Evolutionary conservation across 2,329 filamentous ascomycete genomes (phyloP), one percentile per base, ranked within the genome.

Genomic region (Hypoxylon sp.): DNA sequence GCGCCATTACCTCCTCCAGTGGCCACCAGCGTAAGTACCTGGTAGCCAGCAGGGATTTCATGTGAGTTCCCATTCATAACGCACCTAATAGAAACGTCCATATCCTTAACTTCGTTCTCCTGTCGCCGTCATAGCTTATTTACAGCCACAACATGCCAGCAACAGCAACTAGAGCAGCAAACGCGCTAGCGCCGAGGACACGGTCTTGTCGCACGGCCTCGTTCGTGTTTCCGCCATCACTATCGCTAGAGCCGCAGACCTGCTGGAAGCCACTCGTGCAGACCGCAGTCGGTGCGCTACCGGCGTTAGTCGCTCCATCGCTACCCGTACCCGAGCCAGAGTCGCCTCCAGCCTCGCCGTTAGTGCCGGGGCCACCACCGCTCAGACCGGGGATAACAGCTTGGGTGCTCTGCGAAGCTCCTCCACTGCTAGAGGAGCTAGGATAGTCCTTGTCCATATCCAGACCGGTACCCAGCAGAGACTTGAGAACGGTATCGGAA

Each of bases 401-500:
- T 25, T 46, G 46, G 2, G 54, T 55, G 31, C 54, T 56, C 21
- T 61, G 57, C 21, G 59, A 50, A n/a, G 61, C 63, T n/a, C n/a
- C n/a, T n/a, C n/a, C n/a, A 9, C 21, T 25, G 51, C 74, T 76
- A 15, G 72, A 23, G 71, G 17, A 38, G 13, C 30, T 50, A 3
- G 67, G 57, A 31, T 62, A 57, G 26, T 66, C 67, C 42, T 65
- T 67, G 48, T 80, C 70, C 81, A 87, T 90, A 67, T 97, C 80
- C 30, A 87, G 79, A 42, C 94, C 94, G 1, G 89, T 90, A n/a
- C 85, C 92, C 43, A 86, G 75, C 57, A 97, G 83, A 16, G 89
- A 94, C 59, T 84, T 87, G 20, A 99, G 80, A 8, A 91, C 75
- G 38, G 91, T 94, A 40, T 78, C 69, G 68, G 91, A 86, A 71